Conservation (phyloP, 2,329 filamentous ascomycete genomes). For the Gyromitra esculenta region DNA sequence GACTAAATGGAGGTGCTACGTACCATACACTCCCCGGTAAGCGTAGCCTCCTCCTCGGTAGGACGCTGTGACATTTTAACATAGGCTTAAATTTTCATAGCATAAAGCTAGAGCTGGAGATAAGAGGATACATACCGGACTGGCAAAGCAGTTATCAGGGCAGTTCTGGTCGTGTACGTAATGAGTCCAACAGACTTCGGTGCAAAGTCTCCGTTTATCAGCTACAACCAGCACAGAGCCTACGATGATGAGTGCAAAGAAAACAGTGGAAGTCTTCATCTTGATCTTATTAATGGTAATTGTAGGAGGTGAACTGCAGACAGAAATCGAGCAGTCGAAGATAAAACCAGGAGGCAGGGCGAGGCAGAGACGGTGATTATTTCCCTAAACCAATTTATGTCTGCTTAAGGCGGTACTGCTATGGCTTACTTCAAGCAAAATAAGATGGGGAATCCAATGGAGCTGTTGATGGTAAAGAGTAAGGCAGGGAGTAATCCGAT, state of each 20-base stretch:
- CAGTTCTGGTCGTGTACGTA: constrained; percentile 35
- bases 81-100: background rate
- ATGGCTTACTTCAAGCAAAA: background rate
- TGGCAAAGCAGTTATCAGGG: constrained; percentile 34
- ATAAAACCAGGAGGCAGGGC: background rate
- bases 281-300: background rate
- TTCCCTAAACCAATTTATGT: background rate
- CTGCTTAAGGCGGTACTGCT: background rate
- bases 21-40: constrained; percentile 40
- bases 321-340: background rate
- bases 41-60: constrained; percentile 23
- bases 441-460: background rate
- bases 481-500: background rate
- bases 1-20: background rate
- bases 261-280: constrained; percentile 20
- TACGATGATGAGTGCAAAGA: constrained; percentile 8
- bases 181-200: constrained; percentile 43
- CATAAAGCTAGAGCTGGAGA: background rate
- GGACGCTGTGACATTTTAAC: constrained; percentile 13
- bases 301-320: background rate
- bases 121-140: constrained; percentile 18
- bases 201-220: constrained; percentile 40
- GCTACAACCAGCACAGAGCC: constrained; percentile 15
- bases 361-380: background rate
- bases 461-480: background rate